A percentile compares a stretch with the other conserved stretches of the same genome.
phyloP scores from a whole-genome alignment of 495 filamentous ascomycete genomes.

The Aspergillus affinis region DNA sequence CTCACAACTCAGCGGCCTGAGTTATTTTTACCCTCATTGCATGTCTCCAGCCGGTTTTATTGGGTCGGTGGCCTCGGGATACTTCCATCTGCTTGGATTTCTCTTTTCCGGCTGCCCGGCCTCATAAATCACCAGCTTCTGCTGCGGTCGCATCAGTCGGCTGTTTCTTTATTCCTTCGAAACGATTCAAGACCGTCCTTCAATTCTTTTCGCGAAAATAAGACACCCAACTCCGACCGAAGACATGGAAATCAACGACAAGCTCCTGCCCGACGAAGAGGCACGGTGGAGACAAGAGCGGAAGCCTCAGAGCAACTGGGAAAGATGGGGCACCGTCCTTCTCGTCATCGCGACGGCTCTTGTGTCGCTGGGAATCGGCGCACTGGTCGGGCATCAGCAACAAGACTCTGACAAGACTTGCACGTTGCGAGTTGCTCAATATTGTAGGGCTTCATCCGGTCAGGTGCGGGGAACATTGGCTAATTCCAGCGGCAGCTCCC shows the following conservation, averaged over 20 bases:
- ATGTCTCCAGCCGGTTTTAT: neutral
- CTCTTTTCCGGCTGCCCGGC: neutral
- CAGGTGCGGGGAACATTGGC: neutral
- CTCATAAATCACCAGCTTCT: neutral
- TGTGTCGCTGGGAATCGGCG: constrained; percentile 8
- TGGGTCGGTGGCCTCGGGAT: neutral
- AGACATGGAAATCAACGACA: constrained; percentile 1
- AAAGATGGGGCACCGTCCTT: constrained; percentile 6
- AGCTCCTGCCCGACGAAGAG: constrained; percentile 8
- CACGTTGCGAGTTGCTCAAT: constrained; percentile 14
- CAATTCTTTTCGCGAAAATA: neutral
- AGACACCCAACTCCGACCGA: constrained; percentile 1
- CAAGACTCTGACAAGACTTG: constrained; percentile 11
- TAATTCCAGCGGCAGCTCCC: neutral
- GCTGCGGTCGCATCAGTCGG: neutral
- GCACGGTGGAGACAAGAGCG: constrained; percentile 3
- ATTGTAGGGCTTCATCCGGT: neutral
- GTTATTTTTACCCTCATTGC: neutral
- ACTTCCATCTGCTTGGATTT: neutral
- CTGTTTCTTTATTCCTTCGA: neutral
- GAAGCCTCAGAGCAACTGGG: constrained; percentile 1
- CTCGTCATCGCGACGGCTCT: constrained; percentile 1
- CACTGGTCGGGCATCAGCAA: constrained; percentile 11
- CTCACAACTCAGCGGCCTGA: neutral
- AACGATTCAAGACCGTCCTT: neutral